Evolutionary conservation across 2,329 filamentous ascomycete species (phyloP).

Genomic region (Talaromyces islandicus): DNA sequence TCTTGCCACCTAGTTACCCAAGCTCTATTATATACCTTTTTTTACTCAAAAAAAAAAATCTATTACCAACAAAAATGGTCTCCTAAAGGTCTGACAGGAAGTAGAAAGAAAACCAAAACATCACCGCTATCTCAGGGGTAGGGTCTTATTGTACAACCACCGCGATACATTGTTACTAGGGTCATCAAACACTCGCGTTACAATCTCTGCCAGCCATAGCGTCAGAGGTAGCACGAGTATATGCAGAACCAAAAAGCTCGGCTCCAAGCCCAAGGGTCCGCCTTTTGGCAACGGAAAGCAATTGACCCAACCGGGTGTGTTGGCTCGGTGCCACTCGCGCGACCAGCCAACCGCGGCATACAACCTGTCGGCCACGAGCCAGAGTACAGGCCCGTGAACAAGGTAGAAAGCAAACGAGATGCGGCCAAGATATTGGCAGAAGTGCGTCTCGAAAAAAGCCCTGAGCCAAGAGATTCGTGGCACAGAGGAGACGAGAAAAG

Average conservation of each 20-base stretch:
- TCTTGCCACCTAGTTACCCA: no score
- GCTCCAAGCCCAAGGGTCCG: constrained; percentile 57
- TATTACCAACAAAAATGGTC: not conserved
- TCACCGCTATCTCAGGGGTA: constrained; percentile 15
- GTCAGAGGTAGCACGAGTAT: constrained; percentile 56
- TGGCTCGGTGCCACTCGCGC: constrained; percentile 43
- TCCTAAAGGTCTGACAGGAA: not conserved
- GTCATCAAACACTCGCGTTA: constrained; percentile 53
- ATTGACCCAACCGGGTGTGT: constrained; percentile 54
- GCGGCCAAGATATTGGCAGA: constrained; percentile 58
- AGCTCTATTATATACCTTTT: no score
- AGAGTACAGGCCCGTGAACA: constrained; percentile 58
- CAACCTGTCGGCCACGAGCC: constrained; percentile 55
- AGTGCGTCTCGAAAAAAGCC: constrained; percentile 52
- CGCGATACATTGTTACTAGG: constrained; percentile 53
- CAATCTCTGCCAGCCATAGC: constrained; percentile 52
- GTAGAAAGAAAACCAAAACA: not conserved
- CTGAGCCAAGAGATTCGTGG: constrained; percentile 55
- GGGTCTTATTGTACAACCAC: constrained; percentile 50
- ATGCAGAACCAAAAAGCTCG: constrained; percentile 55
- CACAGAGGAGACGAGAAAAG: constrained; percentile 50
- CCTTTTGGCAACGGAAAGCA: constrained; percentile 48
- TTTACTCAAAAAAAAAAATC: not conserved
- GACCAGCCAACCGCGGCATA: constrained; percentile 57
- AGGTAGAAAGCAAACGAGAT: constrained; percentile 60